phyloP scores from a whole-genome alignment of 1,284 basidiomycete genomes.

The Abortiporus biennis region DNA sequence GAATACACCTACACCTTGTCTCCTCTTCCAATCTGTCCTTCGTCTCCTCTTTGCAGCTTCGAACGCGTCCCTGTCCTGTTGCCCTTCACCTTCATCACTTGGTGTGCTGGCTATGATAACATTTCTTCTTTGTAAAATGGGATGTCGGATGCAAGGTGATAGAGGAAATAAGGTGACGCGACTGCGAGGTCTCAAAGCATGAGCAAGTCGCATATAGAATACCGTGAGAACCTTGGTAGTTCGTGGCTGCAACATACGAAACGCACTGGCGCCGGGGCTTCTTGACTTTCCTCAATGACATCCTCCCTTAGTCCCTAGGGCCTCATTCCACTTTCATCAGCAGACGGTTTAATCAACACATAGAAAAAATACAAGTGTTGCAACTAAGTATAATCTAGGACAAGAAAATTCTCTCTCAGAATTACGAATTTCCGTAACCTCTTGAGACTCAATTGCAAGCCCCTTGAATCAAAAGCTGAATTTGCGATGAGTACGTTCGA shows the following conservation, averaged over 20 bases:
- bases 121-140: neutral
- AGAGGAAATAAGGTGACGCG: neutral
- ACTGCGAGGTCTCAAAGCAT: neutral
- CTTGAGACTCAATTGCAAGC: no score
- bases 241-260: neutral
- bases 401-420: no score
- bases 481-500: no score
- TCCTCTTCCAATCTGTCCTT: slow-evolving; percentile 72
- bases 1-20: slow-evolving; percentile 52
- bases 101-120: neutral
- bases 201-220: slow-evolving; percentile 8
- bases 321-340: no score
- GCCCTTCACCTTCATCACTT: neutral
- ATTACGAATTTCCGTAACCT: no score
- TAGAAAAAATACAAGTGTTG: no score
- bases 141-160: neutral
- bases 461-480: no score
- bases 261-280: neutral
- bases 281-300: no score
- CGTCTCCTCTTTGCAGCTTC: slow-evolving; percentile 26
- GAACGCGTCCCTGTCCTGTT: neutral
- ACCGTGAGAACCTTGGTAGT: slow-evolving; percentile 1
- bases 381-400: no score
- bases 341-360: no score
- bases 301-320: no score